Conservation (phyloP, 257 asterid species). For the Echium plantagineum region DNA sequence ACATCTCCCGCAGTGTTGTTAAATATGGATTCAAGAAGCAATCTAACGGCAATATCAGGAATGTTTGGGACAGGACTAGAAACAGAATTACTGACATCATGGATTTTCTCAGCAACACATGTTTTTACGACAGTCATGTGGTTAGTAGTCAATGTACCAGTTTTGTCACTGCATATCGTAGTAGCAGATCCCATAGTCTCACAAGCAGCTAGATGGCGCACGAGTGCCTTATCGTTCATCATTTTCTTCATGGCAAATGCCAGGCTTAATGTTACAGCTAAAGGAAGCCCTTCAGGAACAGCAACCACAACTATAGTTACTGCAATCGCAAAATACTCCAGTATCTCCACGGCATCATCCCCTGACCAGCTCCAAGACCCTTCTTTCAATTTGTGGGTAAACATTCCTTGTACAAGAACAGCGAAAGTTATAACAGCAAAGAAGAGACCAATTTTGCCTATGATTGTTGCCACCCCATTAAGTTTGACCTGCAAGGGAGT, state of each 20-base stretch:
- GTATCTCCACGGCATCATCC: slow-evolving; percentile 72
- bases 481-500: slow-evolving; percentile 84
- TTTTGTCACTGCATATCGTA: slow-evolving; percentile 87
- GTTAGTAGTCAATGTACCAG: slow-evolving; percentile 83
- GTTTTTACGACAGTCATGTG: slow-evolving; percentile 82
- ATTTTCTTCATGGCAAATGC: slow-evolving; percentile 95
- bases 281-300: slow-evolving; percentile 91
- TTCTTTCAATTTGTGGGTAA: slow-evolving; percentile 41
- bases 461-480: slow-evolving; percentile 84
- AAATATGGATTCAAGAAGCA: slow-evolving; percentile 55
- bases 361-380: slow-evolving; percentile 63
- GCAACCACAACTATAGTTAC: slow-evolving; percentile 96
- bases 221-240: slow-evolving; percentile 95
- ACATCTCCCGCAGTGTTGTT: slow-evolving; percentile 85
- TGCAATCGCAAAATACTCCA: slow-evolving; percentile 84
- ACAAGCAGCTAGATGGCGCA: slow-evolving; percentile 86
- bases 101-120: slow-evolving; percentile 41
- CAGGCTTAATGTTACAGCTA: slow-evolving; percentile 87
- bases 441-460: slow-evolving; percentile 79
- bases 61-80: slow-evolving; percentile 41
- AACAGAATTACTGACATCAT: slow-evolving; percentile 34
- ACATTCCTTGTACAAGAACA: slow-evolving; percentile 66
- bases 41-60: slow-evolving; percentile 34
- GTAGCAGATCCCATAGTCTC: slow-evolving; percentile 98
- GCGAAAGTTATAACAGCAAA: slow-evolving; percentile 79